Evolutionary conservation across 2,329 filamentous ascomycete genomes (phyloP).

Genomic region (Bipolaris victoriae): DNA sequence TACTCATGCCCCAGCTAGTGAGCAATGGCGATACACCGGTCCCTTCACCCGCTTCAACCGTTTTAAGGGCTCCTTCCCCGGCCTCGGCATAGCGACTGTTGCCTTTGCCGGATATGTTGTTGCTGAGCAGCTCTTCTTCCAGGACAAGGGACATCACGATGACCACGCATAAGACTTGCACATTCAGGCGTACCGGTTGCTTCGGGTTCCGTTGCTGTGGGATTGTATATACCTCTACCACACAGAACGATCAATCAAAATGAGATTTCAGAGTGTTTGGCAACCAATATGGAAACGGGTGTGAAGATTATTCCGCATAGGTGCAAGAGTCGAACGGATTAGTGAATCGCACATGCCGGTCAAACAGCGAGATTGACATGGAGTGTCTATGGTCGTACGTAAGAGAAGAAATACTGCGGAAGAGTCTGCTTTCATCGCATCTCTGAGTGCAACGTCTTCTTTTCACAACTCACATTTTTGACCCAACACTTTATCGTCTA

Average conservation of each 20-base stretch:
- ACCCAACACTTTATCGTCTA: too few relatives aligned
- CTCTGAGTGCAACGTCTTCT: too few relatives aligned
- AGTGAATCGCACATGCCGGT: neutral
- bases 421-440: too few relatives aligned
- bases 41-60: slow-evolving; percentile 88
- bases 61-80: slow-evolving; percentile 85
- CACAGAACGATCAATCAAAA: slow-evolving; percentile 22
- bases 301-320: neutral
- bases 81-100: slow-evolving; percentile 88
- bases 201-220: slow-evolving; percentile 33
- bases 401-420: too few relatives aligned
- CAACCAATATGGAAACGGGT: too few relatives aligned
- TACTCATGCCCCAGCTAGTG: slow-evolving; percentile 61
- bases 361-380: neutral
- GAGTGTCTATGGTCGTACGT: neutral
- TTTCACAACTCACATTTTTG: too few relatives aligned
- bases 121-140: slow-evolving; percentile 86
- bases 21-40: slow-evolving; percentile 93
- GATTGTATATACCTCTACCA: slow-evolving; percentile 47
- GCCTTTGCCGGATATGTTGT: slow-evolving; percentile 89
- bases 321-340: neutral
- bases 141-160: slow-evolving; percentile 59
- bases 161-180: slow-evolving; percentile 7
- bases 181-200: slow-evolving; percentile 39
- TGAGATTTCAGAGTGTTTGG: neutral